Evolutionary conservation across 2,329 filamentous ascomycete genomes (phyloP).

Genomic region (Sporothrix brunneoviolacea): DNA sequence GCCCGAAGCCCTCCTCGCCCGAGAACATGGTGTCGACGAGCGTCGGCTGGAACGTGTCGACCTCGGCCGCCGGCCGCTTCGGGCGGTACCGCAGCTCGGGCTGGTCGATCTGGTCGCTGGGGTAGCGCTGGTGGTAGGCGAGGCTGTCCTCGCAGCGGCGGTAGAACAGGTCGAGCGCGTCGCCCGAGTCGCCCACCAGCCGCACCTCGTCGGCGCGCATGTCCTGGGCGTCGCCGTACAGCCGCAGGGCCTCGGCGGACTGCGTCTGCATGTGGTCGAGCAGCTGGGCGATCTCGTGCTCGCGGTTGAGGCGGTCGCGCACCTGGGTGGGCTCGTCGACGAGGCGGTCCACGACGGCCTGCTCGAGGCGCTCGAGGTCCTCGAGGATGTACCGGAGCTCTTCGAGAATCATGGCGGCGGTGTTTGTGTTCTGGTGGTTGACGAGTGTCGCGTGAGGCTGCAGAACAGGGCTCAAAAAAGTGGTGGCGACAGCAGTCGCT

Average conservation of each 20-base stretch:
- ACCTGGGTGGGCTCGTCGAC: constrained; percentile 88
- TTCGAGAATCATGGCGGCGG: constrained; percentile 67
- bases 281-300: constrained; percentile 86
- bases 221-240: constrained; percentile 76
- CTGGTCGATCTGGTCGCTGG: constrained; percentile 92
- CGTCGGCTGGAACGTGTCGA: constrained; percentile 36
- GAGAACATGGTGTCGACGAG: constrained; percentile 90
- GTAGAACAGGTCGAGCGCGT: constrained; percentile 88
- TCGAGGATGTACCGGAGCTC: constrained; percentile 92
- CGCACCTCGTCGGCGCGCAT: constrained; percentile 73
- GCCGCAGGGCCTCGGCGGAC: constrained; percentile 68
- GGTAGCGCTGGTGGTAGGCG: constrained; percentile 82
- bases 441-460: no score
- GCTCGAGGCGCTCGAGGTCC: constrained; percentile 92
- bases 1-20: constrained; percentile 87
- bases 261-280: constrained; percentile 82
- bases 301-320: constrained; percentile 78
- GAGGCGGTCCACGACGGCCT: constrained; percentile 84
- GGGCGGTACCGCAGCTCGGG: constrained; percentile 84
- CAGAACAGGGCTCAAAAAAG: no score
- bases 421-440: neutral
- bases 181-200: constrained; percentile 60
- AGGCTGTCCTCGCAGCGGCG: constrained; percentile 74
- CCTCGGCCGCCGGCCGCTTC: constrained; percentile 39
- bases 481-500: no score